Evolutionary conservation across 2,329 filamentous ascomycete genomes (phyloP).

Genomic region (Fusarium abutilonis): DNA sequence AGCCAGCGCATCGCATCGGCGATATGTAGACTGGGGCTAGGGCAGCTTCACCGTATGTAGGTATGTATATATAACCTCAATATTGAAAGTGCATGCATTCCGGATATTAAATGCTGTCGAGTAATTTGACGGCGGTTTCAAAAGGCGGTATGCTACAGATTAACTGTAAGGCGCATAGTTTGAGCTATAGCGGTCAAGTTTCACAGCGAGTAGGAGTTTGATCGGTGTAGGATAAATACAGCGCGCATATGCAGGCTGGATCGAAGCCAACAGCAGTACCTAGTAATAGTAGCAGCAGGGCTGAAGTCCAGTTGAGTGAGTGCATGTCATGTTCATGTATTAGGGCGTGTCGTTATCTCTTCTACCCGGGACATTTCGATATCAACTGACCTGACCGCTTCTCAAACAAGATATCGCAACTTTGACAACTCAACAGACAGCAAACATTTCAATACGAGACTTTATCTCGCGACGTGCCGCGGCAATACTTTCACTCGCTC

Average conservation of each 20-base stretch:
- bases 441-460: slow-evolving; percentile 7
- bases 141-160: slow-evolving; percentile 35
- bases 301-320: background rate
- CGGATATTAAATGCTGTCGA: slow-evolving; percentile 13
- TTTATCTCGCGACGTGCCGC: background rate
- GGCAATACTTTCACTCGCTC: no score
- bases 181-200: background rate
- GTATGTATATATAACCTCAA: slow-evolving; percentile 2
- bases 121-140: slow-evolving; percentile 29
- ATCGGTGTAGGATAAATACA: slow-evolving; percentile 33
- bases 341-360: slow-evolving; percentile 32
- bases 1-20: slow-evolving; percentile 25
- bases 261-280: slow-evolving; percentile 21
- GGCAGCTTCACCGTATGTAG: slow-evolving; percentile 13
- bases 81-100: slow-evolving; percentile 16
- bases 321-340: background rate
- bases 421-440: slow-evolving; percentile 36
- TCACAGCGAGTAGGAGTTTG: slow-evolving; percentile 29
- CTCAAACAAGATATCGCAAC: slow-evolving; percentile 21
- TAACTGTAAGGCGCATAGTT: background rate
- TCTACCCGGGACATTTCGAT: slow-evolving; percentile 11
- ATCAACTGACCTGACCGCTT: slow-evolving; percentile 36
- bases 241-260: slow-evolving; percentile 13
- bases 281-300: slow-evolving; percentile 11
- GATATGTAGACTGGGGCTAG: slow-evolving; percentile 7